phyloP scores from a whole-genome alignment of 2,329 filamentous ascomycete genomes.

The Berkeleyomyces basicola region DNA sequence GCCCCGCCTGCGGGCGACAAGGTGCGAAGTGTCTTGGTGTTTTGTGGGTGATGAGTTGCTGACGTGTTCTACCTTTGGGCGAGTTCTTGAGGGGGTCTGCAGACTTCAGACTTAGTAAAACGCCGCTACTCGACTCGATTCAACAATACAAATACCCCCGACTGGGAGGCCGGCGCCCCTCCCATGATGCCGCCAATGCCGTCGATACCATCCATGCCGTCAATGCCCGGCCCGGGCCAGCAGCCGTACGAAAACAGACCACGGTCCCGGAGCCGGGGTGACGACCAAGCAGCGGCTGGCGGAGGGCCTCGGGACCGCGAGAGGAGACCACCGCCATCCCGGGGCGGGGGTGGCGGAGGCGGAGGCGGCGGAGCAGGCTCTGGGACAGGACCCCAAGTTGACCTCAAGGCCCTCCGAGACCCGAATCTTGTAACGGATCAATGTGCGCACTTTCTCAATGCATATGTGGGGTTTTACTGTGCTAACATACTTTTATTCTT shows the following conservation, averaged over 20 bases:
- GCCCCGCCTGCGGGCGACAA: constrained; percentile 39
- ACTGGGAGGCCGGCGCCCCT: constrained; percentile 52
- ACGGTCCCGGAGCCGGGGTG: constrained; percentile 16
- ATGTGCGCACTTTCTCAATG: constrained; percentile 29
- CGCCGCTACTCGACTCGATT: constrained; percentile 87
- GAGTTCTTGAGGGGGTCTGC: constrained; percentile 15
- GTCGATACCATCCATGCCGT: constrained; percentile 7
- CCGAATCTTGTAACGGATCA: constrained; percentile 65
- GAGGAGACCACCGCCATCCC: constrained; percentile 36
- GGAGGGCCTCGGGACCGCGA: constrained; percentile 20
- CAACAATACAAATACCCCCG: constrained; percentile 49
- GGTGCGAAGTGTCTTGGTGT: constrained; percentile 22
- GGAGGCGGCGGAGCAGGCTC: constrained; percentile 25
- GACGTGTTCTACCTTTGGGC: not conserved
- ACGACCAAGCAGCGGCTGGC: constrained; percentile 15
- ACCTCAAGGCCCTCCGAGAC: constrained; percentile 63
- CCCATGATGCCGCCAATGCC: constrained; percentile 22
- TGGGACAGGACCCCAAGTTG: constrained; percentile 42
- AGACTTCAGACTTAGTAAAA: constrained; percentile 76
- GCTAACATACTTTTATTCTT: constrained; percentile 11
- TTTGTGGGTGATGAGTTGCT: not conserved
- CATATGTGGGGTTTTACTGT: not conserved
- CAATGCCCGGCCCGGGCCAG: constrained; percentile 5
- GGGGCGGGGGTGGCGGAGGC: not conserved
- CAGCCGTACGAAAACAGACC: constrained; percentile 4